Percentiles rank a stretch among this genome's conserved stretches.
These are phyloP conservation scores for Suhomyces faveliae DNA, from an alignment of 805 yeast species.

Conservation along the genomic window DNA sequence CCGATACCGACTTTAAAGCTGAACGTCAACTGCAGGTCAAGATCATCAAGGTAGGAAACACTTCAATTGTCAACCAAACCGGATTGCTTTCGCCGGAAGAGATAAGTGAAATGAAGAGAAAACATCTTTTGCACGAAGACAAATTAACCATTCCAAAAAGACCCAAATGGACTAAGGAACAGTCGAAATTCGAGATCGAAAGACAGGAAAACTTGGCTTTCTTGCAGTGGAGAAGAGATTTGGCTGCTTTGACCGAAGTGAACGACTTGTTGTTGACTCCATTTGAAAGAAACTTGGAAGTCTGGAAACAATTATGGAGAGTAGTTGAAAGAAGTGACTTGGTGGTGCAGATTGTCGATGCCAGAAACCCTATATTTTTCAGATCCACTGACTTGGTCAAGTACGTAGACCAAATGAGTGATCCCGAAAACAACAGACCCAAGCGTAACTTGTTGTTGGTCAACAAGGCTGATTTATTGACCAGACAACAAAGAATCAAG, in stretches of 20 bases:
- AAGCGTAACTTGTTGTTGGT: slow-evolving; percentile 82
- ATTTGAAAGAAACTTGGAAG: slow-evolving; percentile 94
- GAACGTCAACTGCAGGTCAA: slow-evolving; percentile 80
- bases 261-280: slow-evolving; percentile 89
- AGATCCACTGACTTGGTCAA: slow-evolving; percentile 83
- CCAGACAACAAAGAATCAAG: slow-evolving; percentile 67
- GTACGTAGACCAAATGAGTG: slow-evolving; percentile 71
- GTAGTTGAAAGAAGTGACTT: slow-evolving; percentile 93
- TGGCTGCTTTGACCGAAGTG: slow-evolving; percentile 81
- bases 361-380: slow-evolving; percentile 88
- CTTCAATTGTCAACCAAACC: slow-evolving; percentile 36
- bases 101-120: slow-evolving; percentile 54
- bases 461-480: slow-evolving; percentile 88
- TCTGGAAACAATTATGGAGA: slow-evolving; percentile 98
- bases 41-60: slow-evolving; percentile 71
- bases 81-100: slow-evolving; percentile 65
- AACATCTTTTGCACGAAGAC: slow-evolving; percentile 65
- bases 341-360: slow-evolving; percentile 96
- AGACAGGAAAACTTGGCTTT: slow-evolving; percentile 87
- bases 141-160: slow-evolving; percentile 88
- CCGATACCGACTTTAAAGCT: slow-evolving; percentile 94
- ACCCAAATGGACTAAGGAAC: slow-evolving; percentile 77
- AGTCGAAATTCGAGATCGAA: slow-evolving; percentile 75
- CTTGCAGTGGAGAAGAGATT: slow-evolving; percentile 88
- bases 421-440: slow-evolving; percentile 45